Base-by-base conservation (phyloP, 441 rosid species). In the Aquilaria agallochum region DNA sequence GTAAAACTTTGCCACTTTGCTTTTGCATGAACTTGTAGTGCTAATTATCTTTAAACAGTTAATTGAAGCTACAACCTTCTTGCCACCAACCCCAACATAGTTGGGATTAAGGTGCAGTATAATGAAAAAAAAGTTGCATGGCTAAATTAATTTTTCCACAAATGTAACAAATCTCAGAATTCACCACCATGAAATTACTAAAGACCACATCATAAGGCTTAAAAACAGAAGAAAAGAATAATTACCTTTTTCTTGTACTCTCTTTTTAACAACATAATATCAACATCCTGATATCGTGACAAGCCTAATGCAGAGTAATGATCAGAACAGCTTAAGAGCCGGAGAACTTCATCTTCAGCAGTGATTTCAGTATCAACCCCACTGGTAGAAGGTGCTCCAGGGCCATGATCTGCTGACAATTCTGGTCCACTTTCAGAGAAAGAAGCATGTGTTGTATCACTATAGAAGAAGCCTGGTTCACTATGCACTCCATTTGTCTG, bases 221-320 rank as follows among this genome's bases (percentile, higher is more conserved):
- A 40, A 40, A 40, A 40, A 8, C 45, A 40, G 5, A 55, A 68
- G 53, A 64, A n/a, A 63, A 63, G 68, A 64, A 48, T 58, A 59
- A 13, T 48, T 66, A 92, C 99, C 98, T 85, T 92, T 80, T 90
- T 95, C 75, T 90, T 83, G 71, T 95, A 95, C 80, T 92, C 99
- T 74, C 80, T 80, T 82, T 92, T 95, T 63, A 95, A 75, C 62
- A 76, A 55, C 74, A 89, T 73, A 71, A 65, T 78, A 71, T 95
- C 99, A 68, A 92, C 78, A 62, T 83, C 72, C 73, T 79, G 87
- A 65, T 72, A 79, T 49, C 95, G 84, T 40, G 85, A 32, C 63
- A 92, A 67, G 55, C 99, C 97, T 76, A 92, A 73, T 32, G 77
- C 98, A 44, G 89, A 71, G 68, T 92, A 92, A 80, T 95, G 95